Conservation (phyloP, 345 rosid species). For the Excoecaria agallocha region DNA sequence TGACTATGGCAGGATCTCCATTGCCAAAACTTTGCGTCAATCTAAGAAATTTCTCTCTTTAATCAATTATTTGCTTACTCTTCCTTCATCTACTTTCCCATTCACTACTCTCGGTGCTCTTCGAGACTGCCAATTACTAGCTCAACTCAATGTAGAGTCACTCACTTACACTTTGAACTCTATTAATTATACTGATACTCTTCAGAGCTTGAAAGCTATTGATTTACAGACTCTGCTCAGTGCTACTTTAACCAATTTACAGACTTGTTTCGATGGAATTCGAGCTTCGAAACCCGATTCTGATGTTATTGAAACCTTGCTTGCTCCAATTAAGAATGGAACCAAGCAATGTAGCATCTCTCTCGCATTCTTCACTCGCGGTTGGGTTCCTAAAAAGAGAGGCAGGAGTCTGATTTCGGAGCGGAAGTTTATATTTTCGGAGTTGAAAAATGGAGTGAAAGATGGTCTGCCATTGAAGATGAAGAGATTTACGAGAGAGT, state of each 20-base stretch:
- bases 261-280: constrained; percentile 38
- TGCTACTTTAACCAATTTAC: constrained; percentile 38
- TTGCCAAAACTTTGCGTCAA: constrained; percentile 17
- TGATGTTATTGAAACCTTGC: constrained; percentile 6
- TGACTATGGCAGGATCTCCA: constrained; percentile 23
- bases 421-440: constrained; percentile 5
- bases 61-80: constrained; percentile 15
- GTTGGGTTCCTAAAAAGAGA: constrained; percentile 25
- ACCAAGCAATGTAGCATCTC: constrained; percentile 32
- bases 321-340: constrained; percentile 21
- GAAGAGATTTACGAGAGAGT: neutral
- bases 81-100: constrained; percentile 6
- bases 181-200: constrained; percentile 8
- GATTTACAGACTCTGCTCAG: constrained; percentile 37
- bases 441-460: neutral
- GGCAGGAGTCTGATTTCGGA: constrained; percentile 15
- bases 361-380: constrained; percentile 29
- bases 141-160: constrained; percentile 28
- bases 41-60: constrained; percentile 10
- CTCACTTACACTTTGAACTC: constrained; percentile 14
- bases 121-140: constrained; percentile 32
- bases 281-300: constrained; percentile 13
- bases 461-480: constrained; percentile 12
- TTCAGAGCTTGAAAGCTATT: constrained; percentile 19
- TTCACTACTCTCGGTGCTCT: constrained; percentile 21